These are phyloP conservation scores for Gonapodya sp. DNA, from an alignment of 192 early-diverging fungal species.

Conservation along the genomic window DNA sequence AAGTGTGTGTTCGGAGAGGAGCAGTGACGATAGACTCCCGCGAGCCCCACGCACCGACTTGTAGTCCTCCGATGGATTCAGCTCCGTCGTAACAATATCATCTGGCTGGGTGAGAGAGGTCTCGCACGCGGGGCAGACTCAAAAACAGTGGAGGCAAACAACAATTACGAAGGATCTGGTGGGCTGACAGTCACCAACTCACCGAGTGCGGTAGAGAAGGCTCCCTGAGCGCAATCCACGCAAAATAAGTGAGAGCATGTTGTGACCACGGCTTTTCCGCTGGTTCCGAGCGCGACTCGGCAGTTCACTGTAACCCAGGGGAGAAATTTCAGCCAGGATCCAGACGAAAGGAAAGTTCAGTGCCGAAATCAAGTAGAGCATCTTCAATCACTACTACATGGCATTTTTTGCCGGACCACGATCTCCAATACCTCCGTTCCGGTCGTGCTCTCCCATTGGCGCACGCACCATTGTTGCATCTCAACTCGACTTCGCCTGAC, in stretches of 20 bases:
- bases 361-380: no score
- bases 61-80: slow-evolving; percentile 53
- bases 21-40: no score
- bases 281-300: neutral
- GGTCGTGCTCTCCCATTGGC: no score
- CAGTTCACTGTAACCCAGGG: neutral
- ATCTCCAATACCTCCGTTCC: no score
- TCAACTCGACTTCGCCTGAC: neutral
- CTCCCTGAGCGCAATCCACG: slow-evolving; percentile 39
- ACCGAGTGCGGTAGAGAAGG: slow-evolving; percentile 31
- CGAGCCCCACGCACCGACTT: slow-evolving; percentile 33
- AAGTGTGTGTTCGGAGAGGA: no score
- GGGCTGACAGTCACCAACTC: neutral
- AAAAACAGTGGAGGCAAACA: neutral
- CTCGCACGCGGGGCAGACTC: slow-evolving; percentile 54
- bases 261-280: neutral
- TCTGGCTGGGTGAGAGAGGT: slow-evolving; percentile 38
- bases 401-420: no score
- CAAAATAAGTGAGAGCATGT: slow-evolving; percentile 45
- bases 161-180: neutral
- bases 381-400: no score
- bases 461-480: neutral
- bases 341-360: no score
- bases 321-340: no score
- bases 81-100: slow-evolving; percentile 43